Base-by-base conservation (phyloP, 2,329 filamentous ascomycete species). In the Fusarium nodosum region DNA sequence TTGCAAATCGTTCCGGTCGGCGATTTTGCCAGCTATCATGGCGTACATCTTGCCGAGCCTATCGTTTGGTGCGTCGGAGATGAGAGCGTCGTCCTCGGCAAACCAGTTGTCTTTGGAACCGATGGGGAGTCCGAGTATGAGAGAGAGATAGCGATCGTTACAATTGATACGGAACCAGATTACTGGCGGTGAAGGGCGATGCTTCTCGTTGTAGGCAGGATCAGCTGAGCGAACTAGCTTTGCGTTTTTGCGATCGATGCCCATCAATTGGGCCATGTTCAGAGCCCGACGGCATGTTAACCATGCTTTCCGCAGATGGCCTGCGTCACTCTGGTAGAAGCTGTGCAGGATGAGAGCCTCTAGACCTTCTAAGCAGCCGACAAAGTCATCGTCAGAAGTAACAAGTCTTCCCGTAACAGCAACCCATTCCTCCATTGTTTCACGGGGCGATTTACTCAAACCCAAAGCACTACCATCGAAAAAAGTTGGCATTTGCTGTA, bases 281-380 rank as follows among this genome's bases (percentile, higher is more conserved):
- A 88, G 75, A 7, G 84, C 84, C 7, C 85, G 79, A 1, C 86
- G 83, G 24, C 80, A 81, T 9, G 78, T 80, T 24, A 89, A 74
- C 86, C 86, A 89, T 4, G 85, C 79, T 45, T 85, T 84, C 24
- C 86, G 82, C 3, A 87, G 77, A 45, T 86, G 86, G 1, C 87
- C 87, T 1, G 79, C 80, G 58, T 88, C 87, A 38, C 80, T 79
- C 54, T 87, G 83, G 68, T 83, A 86, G 54, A 85, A 74, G 20
- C 80, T 79, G 38, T 85, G 78, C 0, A 89, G 74, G 24, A 83
- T 72, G 0, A 89, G 76, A 52, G 83, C 84, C 73, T 88, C 84
- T 1, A 88, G 72, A 3, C 86, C 86, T 71, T 88, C 86, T 2
- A 84, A 71, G 5, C 82, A 84, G 24, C 82, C 82, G 1, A 85